Evolutionary conservation across 2,329 filamentous ascomycete genomes (phyloP), one percentile per base, ranked within the genome.

Genomic region (Fusarium sp.): DNA sequence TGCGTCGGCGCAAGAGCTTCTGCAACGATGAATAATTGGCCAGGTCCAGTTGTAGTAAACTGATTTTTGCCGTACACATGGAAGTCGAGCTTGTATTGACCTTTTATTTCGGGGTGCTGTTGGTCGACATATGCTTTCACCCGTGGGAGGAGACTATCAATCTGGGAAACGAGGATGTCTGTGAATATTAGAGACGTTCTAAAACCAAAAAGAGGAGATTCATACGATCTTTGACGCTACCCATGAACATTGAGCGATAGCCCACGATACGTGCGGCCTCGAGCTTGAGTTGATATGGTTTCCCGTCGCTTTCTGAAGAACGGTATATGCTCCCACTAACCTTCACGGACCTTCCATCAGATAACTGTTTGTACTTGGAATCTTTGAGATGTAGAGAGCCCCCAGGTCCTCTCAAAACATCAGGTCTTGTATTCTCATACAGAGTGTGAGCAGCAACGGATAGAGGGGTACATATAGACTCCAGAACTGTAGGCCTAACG

Each of bases 351-450:
- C 33, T 60, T 0, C 48, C 62, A 14, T 74, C 63, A 5, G 37
- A 8, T 0, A 73, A 19, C 8, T 71, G 71, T 4, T 70, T 47
- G 7, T 74, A 74, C 1, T 47, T 60, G 2, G 81, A 76, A 1
- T 73, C 46, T 0, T 75, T 75, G 0, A 87, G 73, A 41, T 83
- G 75, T 0, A 87, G 75, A 8, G 75, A 71, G 0, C 85, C 85
- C 0, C 85, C 85, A 0, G 85, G 85, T 0, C 85, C 85, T 7
- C 75, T 62, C 3, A 87, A 68, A 2, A 82, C 67, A 70, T 87
- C 85, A 0, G 85, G 85, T 17, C 85, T 71, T 0, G 80, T 78
- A 61, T 87, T 87, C 75, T 87, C 85, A 51, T 87, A 87, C 11
- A 87, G 71, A 0, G 84, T 82, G 62, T 87, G 85, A 0, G 85